phyloP scores from a whole-genome alignment of 1,284 basidiomycete species.

The Cryptococcus deneoformans region DNA sequence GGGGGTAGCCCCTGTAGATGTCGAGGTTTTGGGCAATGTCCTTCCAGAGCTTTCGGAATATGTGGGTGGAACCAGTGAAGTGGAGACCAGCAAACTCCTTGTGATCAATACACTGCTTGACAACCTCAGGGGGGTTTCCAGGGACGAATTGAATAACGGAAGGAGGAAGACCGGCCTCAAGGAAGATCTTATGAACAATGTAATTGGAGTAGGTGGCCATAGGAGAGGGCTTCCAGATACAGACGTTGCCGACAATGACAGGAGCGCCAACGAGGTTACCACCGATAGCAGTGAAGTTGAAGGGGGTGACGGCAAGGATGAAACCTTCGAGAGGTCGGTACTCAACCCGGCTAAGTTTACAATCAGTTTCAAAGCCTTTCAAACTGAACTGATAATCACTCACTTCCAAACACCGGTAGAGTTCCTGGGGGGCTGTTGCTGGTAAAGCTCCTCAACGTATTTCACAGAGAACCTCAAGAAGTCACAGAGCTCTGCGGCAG shows the following conservation, averaged over 20 bases:
- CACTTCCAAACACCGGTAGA: constrained; percentile 90
- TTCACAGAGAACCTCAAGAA: constrained; percentile 98
- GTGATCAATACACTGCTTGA: constrained; percentile 75
- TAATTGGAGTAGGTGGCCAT: constrained; percentile 95
- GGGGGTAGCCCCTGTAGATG: constrained; percentile 81
- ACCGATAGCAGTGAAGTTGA: constrained; percentile 98
- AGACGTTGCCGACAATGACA: constrained; percentile 91
- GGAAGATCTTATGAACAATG: constrained; percentile 84
- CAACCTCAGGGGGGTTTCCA: constrained; percentile 75
- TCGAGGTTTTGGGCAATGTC: constrained; percentile 87
- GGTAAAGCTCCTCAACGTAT: constrained; percentile 92
- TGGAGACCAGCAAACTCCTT: constrained; percentile 83
- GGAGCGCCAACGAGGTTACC: constrained; percentile 84
- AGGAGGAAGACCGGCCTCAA: constrained; percentile 90
- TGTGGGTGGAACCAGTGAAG: constrained; percentile 94
- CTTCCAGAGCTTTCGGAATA: constrained; percentile 96
- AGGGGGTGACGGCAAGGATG: constrained; percentile 94
- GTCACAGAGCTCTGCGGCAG: constrained; percentile 92
- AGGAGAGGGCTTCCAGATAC: constrained; percentile 97
- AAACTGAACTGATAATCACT: constrained; percentile 43
- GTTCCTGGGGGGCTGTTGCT: constrained; percentile 86
- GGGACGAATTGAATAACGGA: constrained; percentile 98
- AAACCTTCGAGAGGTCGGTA: constrained; percentile 97
- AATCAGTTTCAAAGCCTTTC: constrained; percentile 10
- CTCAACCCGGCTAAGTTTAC: constrained; percentile 70